These are phyloP conservation scores for Calonectria montana DNA, from an alignment of 2,329 filamentous ascomycete species.

Conservation along the genomic window DNA sequence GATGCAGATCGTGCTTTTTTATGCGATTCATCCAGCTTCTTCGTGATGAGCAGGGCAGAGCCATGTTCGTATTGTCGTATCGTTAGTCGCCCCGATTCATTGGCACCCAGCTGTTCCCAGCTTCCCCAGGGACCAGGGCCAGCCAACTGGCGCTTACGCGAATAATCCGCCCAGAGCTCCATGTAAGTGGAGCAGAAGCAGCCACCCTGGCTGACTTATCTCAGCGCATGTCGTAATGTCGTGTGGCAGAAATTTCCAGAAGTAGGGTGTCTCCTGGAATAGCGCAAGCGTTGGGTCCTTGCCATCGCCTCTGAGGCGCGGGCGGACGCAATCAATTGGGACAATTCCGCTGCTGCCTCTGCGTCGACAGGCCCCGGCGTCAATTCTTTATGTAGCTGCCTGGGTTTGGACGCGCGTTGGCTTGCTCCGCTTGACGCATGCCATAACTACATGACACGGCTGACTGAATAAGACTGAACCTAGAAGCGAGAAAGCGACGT, in stretches of 20 bases:
- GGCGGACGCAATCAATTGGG: background rate
- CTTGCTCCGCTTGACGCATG: slow-evolving; percentile 7
- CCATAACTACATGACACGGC: slow-evolving; percentile 1
- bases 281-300: background rate
- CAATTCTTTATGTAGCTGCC: slow-evolving; percentile 2
- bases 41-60: background rate
- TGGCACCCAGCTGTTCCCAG: slow-evolving; percentile 6
- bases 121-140: background rate
- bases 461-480: slow-evolving; percentile 6
- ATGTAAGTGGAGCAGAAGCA: slow-evolving; percentile 1
- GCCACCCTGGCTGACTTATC: slow-evolving; percentile 6
- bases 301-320: background rate
- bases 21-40: slow-evolving; percentile 12
- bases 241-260: slow-evolving; percentile 22
- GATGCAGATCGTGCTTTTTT: slow-evolving; percentile 1
- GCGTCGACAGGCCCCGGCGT: background rate
- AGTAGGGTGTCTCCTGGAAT: slow-evolving; percentile 11
- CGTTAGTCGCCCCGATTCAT: slow-evolving; percentile 11
- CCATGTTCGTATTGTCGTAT: slow-evolving; percentile 29
- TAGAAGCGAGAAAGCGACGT: background rate
- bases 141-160: slow-evolving; percentile 4
- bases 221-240: slow-evolving; percentile 13
- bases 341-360: background rate
- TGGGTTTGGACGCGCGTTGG: slow-evolving; percentile 14
- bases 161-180: slow-evolving; percentile 15